phyloP scores from a whole-genome alignment of 176 grass and related monocot genomes.

The Hordeum vulgare region MorexV3_pseudomolecules_assembly NC_058518.1:15201273-15201772 shows the following conservation, averaged over 20 bases:
- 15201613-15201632: background rate
- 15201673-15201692: background rate
- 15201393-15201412: background rate
- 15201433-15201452: background rate
- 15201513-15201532: background rate
- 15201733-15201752: background rate
- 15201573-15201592: background rate
- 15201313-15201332: background rate
- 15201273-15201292: background rate
- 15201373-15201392: background rate
- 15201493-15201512: background rate
- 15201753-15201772: background rate
- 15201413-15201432: background rate
- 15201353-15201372: background rate
- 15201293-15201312: background rate
- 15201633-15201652: background rate
- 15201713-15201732: background rate
- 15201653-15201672: background rate
- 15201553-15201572: background rate
- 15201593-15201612: background rate
- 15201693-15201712: constrained; percentile 13
- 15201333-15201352: background rate
- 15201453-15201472: background rate
- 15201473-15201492: background rate
- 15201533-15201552: background rate